Conservation (phyloP, 345 rosid species). For the Gossypium herbaceum region DNA sequence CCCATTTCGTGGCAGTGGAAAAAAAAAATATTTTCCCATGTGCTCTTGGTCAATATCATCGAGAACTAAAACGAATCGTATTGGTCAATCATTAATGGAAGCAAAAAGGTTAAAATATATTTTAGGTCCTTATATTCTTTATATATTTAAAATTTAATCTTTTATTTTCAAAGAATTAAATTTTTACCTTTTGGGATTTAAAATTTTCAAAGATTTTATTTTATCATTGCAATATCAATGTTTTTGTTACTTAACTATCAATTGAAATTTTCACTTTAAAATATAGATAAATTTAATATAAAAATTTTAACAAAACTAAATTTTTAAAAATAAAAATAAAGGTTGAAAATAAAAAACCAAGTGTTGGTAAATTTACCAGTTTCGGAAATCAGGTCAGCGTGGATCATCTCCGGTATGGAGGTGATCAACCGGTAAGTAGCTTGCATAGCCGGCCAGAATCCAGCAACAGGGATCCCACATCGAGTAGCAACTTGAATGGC, state of each 20-base stretch:
- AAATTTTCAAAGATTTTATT: no score
- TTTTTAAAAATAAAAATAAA: no score
- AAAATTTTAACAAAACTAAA: no score
- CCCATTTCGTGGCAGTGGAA: neutral
- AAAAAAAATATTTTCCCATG: neutral
- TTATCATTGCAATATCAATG: no score
- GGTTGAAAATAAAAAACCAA: neutral
- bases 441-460: constrained; percentile 76
- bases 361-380: constrained; percentile 33
- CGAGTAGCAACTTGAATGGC: constrained; percentile 54
- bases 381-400: constrained; percentile 43
- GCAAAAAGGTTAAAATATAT: no score
- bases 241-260: no score
- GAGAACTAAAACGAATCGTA: neutral
- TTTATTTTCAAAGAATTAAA: no score
- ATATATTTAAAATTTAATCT: no score
- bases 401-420: constrained; percentile 58
- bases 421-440: constrained; percentile 54
- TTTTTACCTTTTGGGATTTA: no score
- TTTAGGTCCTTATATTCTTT: no score
- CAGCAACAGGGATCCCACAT: constrained; percentile 51
- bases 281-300: no score
- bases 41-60: neutral
- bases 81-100: neutral
- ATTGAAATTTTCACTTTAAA: no score